phyloP scores from a whole-genome alignment of 768 basidiomycete genomes.

The Tylopilus felleus region DNA sequence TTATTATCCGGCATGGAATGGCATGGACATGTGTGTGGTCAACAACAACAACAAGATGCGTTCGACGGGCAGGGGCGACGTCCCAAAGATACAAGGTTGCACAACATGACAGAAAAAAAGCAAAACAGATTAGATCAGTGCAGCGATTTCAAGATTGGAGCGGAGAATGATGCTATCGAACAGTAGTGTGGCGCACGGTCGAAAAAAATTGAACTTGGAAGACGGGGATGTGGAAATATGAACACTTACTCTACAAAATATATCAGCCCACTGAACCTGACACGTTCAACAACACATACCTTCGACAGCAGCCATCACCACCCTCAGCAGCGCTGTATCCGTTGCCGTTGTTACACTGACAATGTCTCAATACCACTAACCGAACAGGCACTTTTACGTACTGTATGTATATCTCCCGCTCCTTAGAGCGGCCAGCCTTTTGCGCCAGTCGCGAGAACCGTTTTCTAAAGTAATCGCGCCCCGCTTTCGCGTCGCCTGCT shows the following conservation, averaged over 20 bases:
- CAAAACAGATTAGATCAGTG: conserved; percentile 31
- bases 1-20: conserved; percentile 17
- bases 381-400: conserved; percentile 40
- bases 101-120: conserved; percentile 10
- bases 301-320: conserved; percentile 96
- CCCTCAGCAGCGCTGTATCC: conserved; percentile 81
- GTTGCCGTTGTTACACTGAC: conserved; percentile 83
- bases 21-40: conserved; percentile 11
- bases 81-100: conserved; percentile 13
- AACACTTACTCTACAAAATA: conserved; percentile 62
- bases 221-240: conserved; percentile 22
- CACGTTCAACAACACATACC: conserved; percentile 54
- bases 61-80: conserved; percentile 4
- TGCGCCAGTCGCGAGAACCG: conserved; percentile 80
- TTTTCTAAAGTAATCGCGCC: conserved; percentile 86
- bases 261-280: conserved; percentile 8
- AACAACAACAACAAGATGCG: conserved; percentile 19
- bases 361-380: conserved; percentile 7
- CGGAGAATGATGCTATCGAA: conserved; percentile 36
- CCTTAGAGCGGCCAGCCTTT: conserved; percentile 79
- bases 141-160: conserved; percentile 35
- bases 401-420: conserved; percentile 94
- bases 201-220: conserved; percentile 17
- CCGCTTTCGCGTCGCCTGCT: conserved; percentile 64
- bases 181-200: conserved; percentile 19